Percentiles rank a stretch among this genome's conserved stretches.
These are phyloP conservation scores for Arthromyces matolae DNA, from an alignment of 768 basidiomycete genomes.

Conservation along the genomic window DNA sequence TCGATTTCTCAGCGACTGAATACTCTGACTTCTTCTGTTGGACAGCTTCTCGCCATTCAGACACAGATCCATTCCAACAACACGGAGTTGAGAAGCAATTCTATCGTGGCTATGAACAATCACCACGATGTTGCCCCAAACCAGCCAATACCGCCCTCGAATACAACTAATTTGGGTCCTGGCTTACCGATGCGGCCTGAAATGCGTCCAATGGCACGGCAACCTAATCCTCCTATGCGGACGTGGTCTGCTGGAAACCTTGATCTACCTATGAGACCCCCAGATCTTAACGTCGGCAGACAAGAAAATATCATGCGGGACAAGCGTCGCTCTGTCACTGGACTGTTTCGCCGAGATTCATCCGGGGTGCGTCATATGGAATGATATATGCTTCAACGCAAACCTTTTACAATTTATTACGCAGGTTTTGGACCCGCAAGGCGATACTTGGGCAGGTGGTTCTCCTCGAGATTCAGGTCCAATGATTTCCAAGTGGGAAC, in stretches of 20 bases:
- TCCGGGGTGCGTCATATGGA: conserved; percentile 49
- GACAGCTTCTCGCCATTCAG: conserved; percentile 77
- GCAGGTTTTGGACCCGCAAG: conserved; percentile 54
- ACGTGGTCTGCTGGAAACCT: conserved; percentile 84
- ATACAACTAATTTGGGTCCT: conserved; percentile 47
- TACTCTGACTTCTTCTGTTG: conserved; percentile 79
- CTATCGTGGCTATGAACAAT: conserved; percentile 35
- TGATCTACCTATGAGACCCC: conserved; percentile 63
- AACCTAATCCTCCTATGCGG: conserved; percentile 68
- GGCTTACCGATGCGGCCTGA: conserved; percentile 66
- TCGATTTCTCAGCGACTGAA: conserved; percentile 77
- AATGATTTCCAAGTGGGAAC: conserved; percentile 93
- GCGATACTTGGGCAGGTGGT: conserved; percentile 49
- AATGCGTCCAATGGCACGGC: conserved; percentile 53
- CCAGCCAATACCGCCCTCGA: conserved; percentile 42
- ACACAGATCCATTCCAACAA: conserved; percentile 58
- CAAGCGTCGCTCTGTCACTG: conserved; percentile 74
- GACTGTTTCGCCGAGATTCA: conserved; percentile 71
- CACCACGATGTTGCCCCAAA: conserved; percentile 46
- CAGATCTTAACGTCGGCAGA: conserved; percentile 41
- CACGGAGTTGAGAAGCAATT: conserved; percentile 36
- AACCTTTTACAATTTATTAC: conserved; percentile 10
- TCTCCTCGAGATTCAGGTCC: conserved; percentile 71
- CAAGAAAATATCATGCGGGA: conserved; percentile 47
- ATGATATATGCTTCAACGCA: not conserved